These are phyloP conservation scores for Middelhovenomyces tepae DNA, from an alignment of 805 yeast genomes.

Conservation along the genomic window DNA sequence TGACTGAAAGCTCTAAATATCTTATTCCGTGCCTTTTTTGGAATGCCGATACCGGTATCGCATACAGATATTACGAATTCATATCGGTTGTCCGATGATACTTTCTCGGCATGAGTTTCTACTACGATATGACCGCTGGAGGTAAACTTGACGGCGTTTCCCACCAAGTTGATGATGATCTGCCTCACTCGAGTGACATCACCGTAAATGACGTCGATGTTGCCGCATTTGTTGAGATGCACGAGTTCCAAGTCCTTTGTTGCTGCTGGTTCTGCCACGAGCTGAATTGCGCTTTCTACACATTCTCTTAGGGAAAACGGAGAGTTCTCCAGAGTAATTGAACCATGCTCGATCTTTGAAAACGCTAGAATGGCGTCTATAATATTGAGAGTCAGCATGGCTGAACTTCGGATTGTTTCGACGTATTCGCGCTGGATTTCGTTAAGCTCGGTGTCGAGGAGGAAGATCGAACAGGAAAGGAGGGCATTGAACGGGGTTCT, in stretches of 20 bases:
- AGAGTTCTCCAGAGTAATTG: constrained; percentile 35
- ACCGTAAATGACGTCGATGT: constrained; percentile 34
- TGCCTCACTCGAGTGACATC: constrained; percentile 45
- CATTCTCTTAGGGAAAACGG: constrained; percentile 39
- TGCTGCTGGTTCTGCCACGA: constrained; percentile 41
- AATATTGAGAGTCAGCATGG: constrained; percentile 43
- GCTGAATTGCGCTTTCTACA: constrained; percentile 39
- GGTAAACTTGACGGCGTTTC: constrained; percentile 48
- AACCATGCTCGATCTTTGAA: constrained; percentile 48
- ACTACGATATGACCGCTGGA: constrained; percentile 35
- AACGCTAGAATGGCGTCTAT: constrained; percentile 48
- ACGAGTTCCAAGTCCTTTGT: constrained; percentile 38
- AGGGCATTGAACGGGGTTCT: constrained; percentile 48
- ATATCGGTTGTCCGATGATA: constrained; percentile 30
- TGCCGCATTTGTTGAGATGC: constrained; percentile 34
- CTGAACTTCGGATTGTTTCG: constrained; percentile 42
- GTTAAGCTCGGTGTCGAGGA: constrained; percentile 37
- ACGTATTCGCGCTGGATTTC: constrained; percentile 42
- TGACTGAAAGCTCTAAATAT: constrained; percentile 47
- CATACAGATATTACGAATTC: constrained; percentile 34
- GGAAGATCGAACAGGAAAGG: constrained; percentile 24
- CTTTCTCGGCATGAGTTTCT: constrained; percentile 22
- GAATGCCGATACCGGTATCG: constrained; percentile 50
- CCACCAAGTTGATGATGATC: constrained; percentile 42
- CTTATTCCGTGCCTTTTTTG: constrained; percentile 34